phyloP scores from a whole-genome alignment of 352 stramenopile genomes.

The Aphanomyces astaci region DNA sequence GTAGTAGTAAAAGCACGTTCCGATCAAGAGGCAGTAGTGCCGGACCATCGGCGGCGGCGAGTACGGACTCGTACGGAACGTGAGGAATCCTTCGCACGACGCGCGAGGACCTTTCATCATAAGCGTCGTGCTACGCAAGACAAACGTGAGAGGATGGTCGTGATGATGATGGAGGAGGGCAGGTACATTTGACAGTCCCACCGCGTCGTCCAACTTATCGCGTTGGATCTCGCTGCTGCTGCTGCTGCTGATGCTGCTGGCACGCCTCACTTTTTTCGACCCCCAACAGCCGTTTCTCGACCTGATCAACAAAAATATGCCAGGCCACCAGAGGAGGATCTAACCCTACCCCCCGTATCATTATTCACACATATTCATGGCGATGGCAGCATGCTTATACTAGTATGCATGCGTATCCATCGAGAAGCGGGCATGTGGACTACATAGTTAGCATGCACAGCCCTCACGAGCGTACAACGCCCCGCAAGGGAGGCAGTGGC shows the following conservation, averaged over 20 bases:
- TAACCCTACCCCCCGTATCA: conserved; percentile 11
- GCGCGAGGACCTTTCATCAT: conserved; percentile 76
- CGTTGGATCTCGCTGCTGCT: conserved; percentile 16
- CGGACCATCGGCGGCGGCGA: conserved; percentile 79
- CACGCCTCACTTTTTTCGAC: conserved; percentile 3
- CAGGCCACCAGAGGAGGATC: not conserved
- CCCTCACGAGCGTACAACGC: too few species aligned
- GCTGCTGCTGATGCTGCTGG: too few species aligned
- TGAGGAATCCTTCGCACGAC: conserved; percentile 80
- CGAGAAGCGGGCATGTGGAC: not conserved
- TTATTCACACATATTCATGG: too few species aligned
- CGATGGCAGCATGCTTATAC: too few species aligned
- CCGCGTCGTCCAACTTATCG: not conserved
- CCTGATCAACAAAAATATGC: conserved; percentile 1
- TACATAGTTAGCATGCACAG: too few species aligned
- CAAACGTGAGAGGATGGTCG: too few species aligned
- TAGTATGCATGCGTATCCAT: not conserved
- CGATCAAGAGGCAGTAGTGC: conserved; percentile 82
- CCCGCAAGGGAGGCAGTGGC: too few species aligned
- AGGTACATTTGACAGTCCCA: not conserved
- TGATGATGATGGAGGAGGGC: too few species aligned
- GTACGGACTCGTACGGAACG: conserved; percentile 77
- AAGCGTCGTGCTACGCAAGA: not conserved
- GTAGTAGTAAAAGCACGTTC: conserved; percentile 84
- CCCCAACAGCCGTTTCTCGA: conserved; percentile 11